phyloP scores from a whole-genome alignment of 2,329 filamentous ascomycete species.

The Neospermospora avenae region DNA sequence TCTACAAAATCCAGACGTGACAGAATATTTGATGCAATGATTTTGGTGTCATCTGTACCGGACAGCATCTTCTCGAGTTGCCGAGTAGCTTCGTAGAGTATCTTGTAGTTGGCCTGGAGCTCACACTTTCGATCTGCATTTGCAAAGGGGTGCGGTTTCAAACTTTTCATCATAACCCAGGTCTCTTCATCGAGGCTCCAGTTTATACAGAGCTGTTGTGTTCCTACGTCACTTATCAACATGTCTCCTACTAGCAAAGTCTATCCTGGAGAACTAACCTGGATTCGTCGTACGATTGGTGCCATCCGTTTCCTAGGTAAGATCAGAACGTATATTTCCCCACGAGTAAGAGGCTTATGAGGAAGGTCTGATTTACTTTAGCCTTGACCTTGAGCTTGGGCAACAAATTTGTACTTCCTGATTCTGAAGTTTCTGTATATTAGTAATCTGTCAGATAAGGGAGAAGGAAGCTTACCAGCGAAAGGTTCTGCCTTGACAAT shows the following conservation, averaged over 20 bases:
- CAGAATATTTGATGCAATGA: neutral
- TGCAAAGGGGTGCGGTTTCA: neutral
- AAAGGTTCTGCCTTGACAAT: neutral
- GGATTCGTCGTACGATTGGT: no score
- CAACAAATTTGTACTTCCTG: neutral
- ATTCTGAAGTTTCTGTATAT: neutral
- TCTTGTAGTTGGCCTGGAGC: neutral
- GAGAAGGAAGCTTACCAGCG: neutral
- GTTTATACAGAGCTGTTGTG: no score
- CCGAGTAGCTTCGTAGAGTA: neutral
- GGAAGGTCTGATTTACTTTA: neutral
- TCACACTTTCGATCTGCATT: neutral
- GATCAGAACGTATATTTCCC: no score
- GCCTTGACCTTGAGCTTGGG: neutral
- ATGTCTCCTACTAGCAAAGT: no score
- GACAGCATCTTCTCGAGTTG: conserved; percentile 6
- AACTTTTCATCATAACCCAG: neutral
- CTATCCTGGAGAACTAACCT: no score
- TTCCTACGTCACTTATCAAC: no score
- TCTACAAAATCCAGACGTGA: neutral
- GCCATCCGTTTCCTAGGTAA: no score
- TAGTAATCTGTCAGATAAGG: neutral
- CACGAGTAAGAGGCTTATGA: no score
- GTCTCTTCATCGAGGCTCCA: no score
- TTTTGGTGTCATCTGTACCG: neutral